Base-by-base conservation (phyloP, 179 eudicot species). In the Spinacia oleracea region DNA sequence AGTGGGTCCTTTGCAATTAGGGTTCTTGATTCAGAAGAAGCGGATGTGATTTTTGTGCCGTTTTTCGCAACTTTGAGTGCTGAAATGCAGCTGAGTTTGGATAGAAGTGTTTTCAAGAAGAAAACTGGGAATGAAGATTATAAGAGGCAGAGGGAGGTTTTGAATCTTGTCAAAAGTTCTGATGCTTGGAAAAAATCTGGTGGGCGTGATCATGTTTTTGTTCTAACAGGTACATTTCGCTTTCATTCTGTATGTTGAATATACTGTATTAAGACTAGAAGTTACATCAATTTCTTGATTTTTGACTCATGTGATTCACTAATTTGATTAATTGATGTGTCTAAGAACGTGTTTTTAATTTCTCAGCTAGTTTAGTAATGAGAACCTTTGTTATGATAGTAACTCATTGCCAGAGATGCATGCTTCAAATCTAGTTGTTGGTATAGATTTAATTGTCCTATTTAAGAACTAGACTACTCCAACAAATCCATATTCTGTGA, bases 1-100 rank as follows among this genome's bases (percentile, higher is more conserved):
- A 69, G 60, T 9, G 88, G 76, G 73, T 93, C 97, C 58, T 86
- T 92, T 80, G 98, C 97, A 1, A 83, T 71, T 42, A 77, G 99
- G 89, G 99, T 92, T 72, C 82, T 84, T 70, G 87, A 89, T 80
- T 82, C 25, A 21, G 38, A 59, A 43, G 89, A 88, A 60, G 94
- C 98, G 1, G 98, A 96, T 83, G 97, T 94, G 25, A 77, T 96
- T 23, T 94, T 96, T 40, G 98, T 96, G 69, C 99, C 99, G 0
- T 96, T 94, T 70, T 96, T 96, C 77, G 94, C 94, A 43, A 92
- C 98, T 1, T 55, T 94, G 75, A 96, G 99, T 73, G 92, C 96
- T 66, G 98, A 94, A 72, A 76, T 96, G 90, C 99, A 96, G 89
- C 81, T 96, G 64, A 85, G 88, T 70, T 58, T 83, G 72, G 84